Evolutionary conservation across 805 yeast genomes (phyloP).

Genomic region (Wickerhamomyces canadensis): DNA sequence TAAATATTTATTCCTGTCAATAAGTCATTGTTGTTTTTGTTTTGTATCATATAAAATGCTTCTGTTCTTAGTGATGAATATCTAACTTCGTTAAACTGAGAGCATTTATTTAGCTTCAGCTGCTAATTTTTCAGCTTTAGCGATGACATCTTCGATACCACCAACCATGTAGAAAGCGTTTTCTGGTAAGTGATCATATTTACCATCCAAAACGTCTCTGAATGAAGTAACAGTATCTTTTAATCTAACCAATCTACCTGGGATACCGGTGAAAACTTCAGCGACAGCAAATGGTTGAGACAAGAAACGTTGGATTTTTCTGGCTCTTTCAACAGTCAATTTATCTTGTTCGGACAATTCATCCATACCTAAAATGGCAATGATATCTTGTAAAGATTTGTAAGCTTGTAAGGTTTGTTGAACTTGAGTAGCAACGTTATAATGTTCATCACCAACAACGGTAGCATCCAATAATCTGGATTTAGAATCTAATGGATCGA

Average conservation of each 20-base stretch:
- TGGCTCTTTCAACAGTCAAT: slow-evolving; percentile 99
- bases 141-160: slow-evolving; percentile 97
- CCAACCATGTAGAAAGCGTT: slow-evolving; percentile 99
- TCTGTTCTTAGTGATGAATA: slow-evolving; percentile 1
- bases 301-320: slow-evolving; percentile 99
- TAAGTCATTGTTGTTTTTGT: slow-evolving; percentile 2
- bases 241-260: slow-evolving; percentile 95
- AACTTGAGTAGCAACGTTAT: slow-evolving; percentile 88
- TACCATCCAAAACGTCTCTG: slow-evolving; percentile 97
- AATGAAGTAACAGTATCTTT: slow-evolving; percentile 92
- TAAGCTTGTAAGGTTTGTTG: slow-evolving; percentile 99
- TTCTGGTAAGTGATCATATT: slow-evolving; percentile 98
- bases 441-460: slow-evolving; percentile 98
- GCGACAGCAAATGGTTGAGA: slow-evolving; percentile 99
- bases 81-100: slow-evolving; percentile 10
- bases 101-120: slow-evolving; percentile 65
- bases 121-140: slow-evolving; percentile 99
- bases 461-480: slow-evolving; percentile 97
- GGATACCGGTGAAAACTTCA: slow-evolving; percentile 99
- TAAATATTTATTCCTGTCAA: slow-evolving; percentile 10
- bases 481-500: slow-evolving; percentile 99
- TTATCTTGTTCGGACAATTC: slow-evolving; percentile 98
- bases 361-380: slow-evolving; percentile 99
- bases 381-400: slow-evolving; percentile 99
- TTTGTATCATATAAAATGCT: slow-evolving; percentile 1